These are phyloP conservation scores for Scleroderma bovista DNA, from an alignment of 768 basidiomycete species.

Conservation along the genomic window DNA sequence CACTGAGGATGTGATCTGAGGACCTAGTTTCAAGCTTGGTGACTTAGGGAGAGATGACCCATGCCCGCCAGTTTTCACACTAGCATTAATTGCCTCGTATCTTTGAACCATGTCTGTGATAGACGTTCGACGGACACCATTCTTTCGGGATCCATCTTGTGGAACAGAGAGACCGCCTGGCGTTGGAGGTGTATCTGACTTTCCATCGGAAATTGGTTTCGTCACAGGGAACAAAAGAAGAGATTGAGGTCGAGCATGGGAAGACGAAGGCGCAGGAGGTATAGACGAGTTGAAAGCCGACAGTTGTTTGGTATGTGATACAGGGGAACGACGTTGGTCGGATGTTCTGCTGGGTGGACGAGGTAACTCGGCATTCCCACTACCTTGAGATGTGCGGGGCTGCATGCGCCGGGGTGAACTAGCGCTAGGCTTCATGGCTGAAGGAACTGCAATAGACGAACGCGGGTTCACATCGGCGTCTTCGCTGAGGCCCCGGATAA, in stretches of 20 bases:
- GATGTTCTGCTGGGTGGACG: slow-evolving; percentile 28
- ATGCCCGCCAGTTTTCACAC: slow-evolving; percentile 26
- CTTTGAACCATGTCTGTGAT: slow-evolving; percentile 84
- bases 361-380: slow-evolving; percentile 10
- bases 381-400: slow-evolving; percentile 6
- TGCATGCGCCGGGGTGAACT: slow-evolving; percentile 23
- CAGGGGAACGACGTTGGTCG: slow-evolving; percentile 21
- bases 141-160: slow-evolving; percentile 38
- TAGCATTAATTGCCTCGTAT: slow-evolving; percentile 63
- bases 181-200: slow-evolving; percentile 24
- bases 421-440: slow-evolving; percentile 15
- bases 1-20: slow-evolving; percentile 8
- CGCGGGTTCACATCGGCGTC: slow-evolving; percentile 14
- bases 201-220: slow-evolving; percentile 37
- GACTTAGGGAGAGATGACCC: slow-evolving; percentile 27
- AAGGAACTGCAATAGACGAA: slow-evolving; percentile 13
- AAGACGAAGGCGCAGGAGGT: slow-evolving; percentile 22
- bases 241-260: slow-evolving; percentile 68
- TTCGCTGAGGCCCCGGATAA: slow-evolving; percentile 10
- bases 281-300: slow-evolving; percentile 20
- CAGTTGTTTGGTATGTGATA: slow-evolving; percentile 27
- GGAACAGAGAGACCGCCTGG: slow-evolving; percentile 42
- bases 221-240: slow-evolving; percentile 62
- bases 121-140: slow-evolving; percentile 54
- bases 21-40: slow-evolving; percentile 15